phyloP scores from a whole-genome alignment of 1,284 basidiomycete genomes.

The Leccinum solheimii region DNA sequence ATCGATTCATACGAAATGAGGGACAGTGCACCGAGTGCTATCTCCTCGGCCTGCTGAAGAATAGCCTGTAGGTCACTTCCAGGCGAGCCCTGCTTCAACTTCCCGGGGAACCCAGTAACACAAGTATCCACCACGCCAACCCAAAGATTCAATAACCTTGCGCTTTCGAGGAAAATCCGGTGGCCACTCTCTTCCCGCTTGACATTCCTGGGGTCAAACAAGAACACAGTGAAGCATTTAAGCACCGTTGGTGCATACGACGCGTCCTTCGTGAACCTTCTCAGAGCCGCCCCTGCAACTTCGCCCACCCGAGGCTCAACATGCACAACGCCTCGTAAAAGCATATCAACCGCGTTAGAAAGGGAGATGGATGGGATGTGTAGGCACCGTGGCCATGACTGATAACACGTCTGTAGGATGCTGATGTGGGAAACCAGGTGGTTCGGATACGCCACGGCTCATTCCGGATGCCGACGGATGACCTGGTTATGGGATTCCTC shows the following conservation, averaged over 20 bases:
- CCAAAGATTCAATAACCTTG: slow-evolving; percentile 74
- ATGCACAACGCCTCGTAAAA: slow-evolving; percentile 81
- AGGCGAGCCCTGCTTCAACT: slow-evolving; percentile 41
- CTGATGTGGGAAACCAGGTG: slow-evolving; percentile 66
- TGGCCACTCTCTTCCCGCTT: slow-evolving; percentile 67
- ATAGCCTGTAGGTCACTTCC: slow-evolving; percentile 42
- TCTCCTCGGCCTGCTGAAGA: slow-evolving; percentile 50
- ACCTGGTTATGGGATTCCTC: slow-evolving; percentile 69
- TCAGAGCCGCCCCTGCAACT: slow-evolving; percentile 68
- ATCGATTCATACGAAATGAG: slow-evolving; percentile 67
- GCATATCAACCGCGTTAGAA: slow-evolving; percentile 73
- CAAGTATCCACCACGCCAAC: slow-evolving; percentile 72
- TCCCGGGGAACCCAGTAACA: slow-evolving; percentile 48
- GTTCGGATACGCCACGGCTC: slow-evolving; percentile 71
- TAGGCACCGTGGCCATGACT: slow-evolving; percentile 84
- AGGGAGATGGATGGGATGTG: slow-evolving; percentile 50
- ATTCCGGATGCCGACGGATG: slow-evolving; percentile 69
- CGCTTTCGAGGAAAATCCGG: slow-evolving; percentile 64
- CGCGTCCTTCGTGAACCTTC: slow-evolving; percentile 70
- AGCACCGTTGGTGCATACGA: slow-evolving; percentile 63
- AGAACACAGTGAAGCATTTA: slow-evolving; percentile 68
- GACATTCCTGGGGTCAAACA: slow-evolving; percentile 75
- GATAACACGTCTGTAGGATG: slow-evolving; percentile 78
- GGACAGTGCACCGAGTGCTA: slow-evolving; percentile 79
- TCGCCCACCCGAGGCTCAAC: slow-evolving; percentile 78